Conservation (phyloP, 495 filamentous ascomycete species). For the Neurospora sp. region DNA sequence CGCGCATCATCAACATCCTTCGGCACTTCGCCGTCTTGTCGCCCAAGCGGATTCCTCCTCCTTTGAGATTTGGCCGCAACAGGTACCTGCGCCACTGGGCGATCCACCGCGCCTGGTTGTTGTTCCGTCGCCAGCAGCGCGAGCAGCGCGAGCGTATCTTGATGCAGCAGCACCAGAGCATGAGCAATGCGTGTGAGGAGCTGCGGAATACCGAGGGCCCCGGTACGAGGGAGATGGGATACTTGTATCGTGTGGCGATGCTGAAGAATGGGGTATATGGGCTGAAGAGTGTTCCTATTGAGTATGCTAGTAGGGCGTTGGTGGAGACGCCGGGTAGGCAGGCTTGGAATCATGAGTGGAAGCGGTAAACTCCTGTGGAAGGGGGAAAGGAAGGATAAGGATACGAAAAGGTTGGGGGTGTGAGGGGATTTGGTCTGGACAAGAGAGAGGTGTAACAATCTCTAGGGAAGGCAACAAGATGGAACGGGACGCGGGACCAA, state of each 20-base stretch:
- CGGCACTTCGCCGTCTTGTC: constrained; percentile 17
- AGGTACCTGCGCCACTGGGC: constrained; percentile 95
- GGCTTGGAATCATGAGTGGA: constrained; percentile 74
- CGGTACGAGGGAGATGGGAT: constrained; percentile 52
- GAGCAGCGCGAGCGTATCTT: constrained; percentile 50
- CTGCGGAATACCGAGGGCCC: constrained; percentile 57
- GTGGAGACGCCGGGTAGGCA: constrained; percentile 61
- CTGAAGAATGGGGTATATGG: constrained; percentile 71
- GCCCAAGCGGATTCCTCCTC: constrained; percentile 44
- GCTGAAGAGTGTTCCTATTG: constrained; percentile 59
- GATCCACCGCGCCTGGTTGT: constrained; percentile 88
- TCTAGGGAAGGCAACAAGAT: not conserved
- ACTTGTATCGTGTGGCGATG: constrained; percentile 74
- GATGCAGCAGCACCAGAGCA: constrained; percentile 63
- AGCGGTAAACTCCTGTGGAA: constrained; percentile 11
- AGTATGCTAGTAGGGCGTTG: constrained; percentile 69
- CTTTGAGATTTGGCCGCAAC: constrained; percentile 76
- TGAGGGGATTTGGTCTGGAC: not conserved
- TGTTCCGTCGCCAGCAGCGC: constrained; percentile 56
- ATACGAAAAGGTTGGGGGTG: not conserved
- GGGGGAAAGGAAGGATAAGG: not conserved
- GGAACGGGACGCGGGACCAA: not conserved
- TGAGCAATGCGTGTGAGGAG: constrained; percentile 72
- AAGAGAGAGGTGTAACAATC: not conserved
- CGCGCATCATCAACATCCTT: constrained; percentile 23